These are phyloP conservation scores for Areca catechu DNA, from an alignment of 176 grass and related monocot genomes.

Conservation along the genomic window DNA sequence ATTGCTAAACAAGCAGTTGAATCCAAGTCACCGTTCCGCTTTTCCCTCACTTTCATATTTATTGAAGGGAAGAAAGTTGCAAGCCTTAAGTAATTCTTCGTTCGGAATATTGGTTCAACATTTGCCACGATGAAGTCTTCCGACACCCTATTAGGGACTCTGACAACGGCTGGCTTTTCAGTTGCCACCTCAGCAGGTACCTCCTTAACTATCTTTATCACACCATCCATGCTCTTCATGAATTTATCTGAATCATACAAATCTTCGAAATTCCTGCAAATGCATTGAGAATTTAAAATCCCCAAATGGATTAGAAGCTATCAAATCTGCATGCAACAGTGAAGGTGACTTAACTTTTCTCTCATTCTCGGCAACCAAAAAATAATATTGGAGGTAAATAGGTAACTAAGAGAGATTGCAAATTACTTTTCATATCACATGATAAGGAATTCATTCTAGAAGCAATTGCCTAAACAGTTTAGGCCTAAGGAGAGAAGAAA, in stretches of 20 bases:
- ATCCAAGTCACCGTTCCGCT: conserved; percentile 49
- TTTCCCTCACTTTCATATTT: conserved; percentile 44
- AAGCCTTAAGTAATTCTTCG: conserved; percentile 60
- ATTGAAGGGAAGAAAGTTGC: conserved; percentile 57
- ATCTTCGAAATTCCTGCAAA: conserved; percentile 71
- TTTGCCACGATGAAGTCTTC: conserved; percentile 50
- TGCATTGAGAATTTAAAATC: conserved; percentile 17
- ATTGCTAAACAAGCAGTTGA: conserved; percentile 65
- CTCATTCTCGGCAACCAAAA: too few species aligned
- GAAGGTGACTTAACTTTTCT: too few species aligned
- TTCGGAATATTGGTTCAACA: conserved; percentile 61
- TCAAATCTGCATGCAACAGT: too few species aligned
- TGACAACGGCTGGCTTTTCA: conserved; percentile 50
- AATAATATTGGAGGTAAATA: too few species aligned
- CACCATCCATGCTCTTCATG: conserved; percentile 42
- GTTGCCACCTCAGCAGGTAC: conserved; percentile 54
- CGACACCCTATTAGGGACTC: conserved; percentile 63
- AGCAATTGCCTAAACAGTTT: too few species aligned
- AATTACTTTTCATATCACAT: too few species aligned
- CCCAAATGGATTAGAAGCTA: not conserved
- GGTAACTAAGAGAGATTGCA: too few species aligned
- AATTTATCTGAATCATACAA: conserved; percentile 82
- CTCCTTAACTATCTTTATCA: conserved; percentile 43
- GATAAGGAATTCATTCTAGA: too few species aligned
- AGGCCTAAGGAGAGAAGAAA: too few species aligned